A percentile compares a stretch with the other conserved stretches of the same genome.
Evolutionary conservation across 78 protist species (phyloP).

Genomic region (Dictyostelium citrinum): DNA sequence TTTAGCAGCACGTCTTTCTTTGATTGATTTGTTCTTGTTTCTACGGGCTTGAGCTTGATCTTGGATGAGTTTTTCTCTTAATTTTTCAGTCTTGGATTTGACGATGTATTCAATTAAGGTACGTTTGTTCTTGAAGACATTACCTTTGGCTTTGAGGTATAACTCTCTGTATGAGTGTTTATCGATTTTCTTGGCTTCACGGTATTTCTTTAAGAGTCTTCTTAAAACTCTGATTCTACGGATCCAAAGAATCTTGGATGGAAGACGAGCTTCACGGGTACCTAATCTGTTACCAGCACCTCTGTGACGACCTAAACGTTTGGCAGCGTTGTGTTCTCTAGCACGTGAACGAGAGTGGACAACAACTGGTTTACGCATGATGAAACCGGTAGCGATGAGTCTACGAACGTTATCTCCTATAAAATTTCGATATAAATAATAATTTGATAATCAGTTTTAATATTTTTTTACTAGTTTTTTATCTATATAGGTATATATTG

Average conservation of each 20-base stretch:
- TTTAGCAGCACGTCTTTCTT: conserved; percentile 75
- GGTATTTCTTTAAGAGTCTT: conserved; percentile 97
- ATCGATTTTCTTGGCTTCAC: conserved; percentile 98
- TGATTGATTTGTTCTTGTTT: conserved; percentile 77
- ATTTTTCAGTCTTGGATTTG: conserved; percentile 92
- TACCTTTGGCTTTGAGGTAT: conserved; percentile 98
- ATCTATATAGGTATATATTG: neutral
- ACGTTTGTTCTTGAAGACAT: conserved; percentile 99
- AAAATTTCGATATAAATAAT: neutral
- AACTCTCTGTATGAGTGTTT: conserved; percentile 96
- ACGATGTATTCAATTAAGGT: conserved; percentile 97
- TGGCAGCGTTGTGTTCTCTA: conserved; percentile 87
- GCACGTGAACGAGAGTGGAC: conserved; percentile 96
- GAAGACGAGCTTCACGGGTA: conserved; percentile 98
- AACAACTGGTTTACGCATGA: conserved; percentile 94
- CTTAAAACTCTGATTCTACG: conserved; percentile 99
- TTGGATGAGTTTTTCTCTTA: conserved; percentile 86
- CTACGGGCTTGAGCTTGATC: conserved; percentile 98
- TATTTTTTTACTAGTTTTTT: neutral
- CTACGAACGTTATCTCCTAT: conserved; percentile 88
- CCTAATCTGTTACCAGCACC: conserved; percentile 99
- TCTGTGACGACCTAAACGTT: conserved; percentile 92
- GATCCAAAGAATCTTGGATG: conserved; percentile 97
- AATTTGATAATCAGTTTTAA: neutral
- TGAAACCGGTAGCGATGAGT: conserved; percentile 95